Conservation (phyloP, 2,329 filamentous ascomycete genomes). For the Sphaceloma murrayae region DNA sequence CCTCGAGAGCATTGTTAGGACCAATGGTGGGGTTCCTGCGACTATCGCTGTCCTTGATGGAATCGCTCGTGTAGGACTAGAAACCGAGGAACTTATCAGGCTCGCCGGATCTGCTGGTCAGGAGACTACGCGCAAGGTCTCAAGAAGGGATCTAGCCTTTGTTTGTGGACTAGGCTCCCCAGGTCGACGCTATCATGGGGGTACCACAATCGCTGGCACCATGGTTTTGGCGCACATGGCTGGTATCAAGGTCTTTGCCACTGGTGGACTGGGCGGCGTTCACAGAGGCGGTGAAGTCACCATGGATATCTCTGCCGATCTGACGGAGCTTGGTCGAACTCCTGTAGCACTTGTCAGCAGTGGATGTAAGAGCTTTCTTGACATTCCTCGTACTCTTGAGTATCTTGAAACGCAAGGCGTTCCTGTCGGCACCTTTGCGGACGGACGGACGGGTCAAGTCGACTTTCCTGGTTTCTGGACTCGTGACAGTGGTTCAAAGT, state of each 20-base stretch:
- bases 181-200: slow-evolving; percentile 66
- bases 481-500: slow-evolving; percentile 71
- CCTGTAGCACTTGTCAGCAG: slow-evolving; percentile 80
- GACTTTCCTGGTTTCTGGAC: slow-evolving; percentile 93
- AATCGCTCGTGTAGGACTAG: slow-evolving; percentile 69
- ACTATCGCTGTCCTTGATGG: slow-evolving; percentile 84
- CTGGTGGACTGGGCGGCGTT: slow-evolving; percentile 87
- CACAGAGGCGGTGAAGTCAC: slow-evolving; percentile 78
- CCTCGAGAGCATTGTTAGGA: slow-evolving; percentile 71
- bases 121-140: slow-evolving; percentile 67
- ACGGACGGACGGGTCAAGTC: slow-evolving; percentile 60
- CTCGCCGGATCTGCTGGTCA: slow-evolving; percentile 51
- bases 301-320: slow-evolving; percentile 90
- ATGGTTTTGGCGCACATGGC: slow-evolving; percentile 81
- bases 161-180: slow-evolving; percentile 62
- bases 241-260: slow-evolving; percentile 87
- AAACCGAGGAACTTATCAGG: slow-evolving; percentile 58
- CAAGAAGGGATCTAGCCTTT: slow-evolving; percentile 75
- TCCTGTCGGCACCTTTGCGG: slow-evolving; percentile 79
- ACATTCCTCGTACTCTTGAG: slow-evolving; percentile 83
- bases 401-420: slow-evolving; percentile 65
- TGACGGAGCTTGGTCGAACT: slow-evolving; percentile 86
- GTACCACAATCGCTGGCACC: slow-evolving; percentile 87
- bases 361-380: slow-evolving; percentile 92
- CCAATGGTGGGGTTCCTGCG: slow-evolving; percentile 74